Base-by-base conservation (phyloP, 441 rosid genomes). In the Pelargonium myrrhifolium region DNA sequence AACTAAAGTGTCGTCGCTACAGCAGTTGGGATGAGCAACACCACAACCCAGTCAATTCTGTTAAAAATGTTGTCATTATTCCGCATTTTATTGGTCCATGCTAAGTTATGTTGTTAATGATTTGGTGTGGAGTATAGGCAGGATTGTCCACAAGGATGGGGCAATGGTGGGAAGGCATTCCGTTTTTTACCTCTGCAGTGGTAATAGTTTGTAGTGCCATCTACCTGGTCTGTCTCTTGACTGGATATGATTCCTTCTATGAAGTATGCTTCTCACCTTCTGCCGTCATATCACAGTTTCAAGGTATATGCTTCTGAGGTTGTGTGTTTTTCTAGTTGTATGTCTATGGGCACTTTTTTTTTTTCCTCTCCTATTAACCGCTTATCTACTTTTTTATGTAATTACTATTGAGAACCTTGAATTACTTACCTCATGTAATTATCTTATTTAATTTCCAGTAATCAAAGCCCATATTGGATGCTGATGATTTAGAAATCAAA, bases 91-190 rank as follows among this genome's bases (percentile, higher is more conserved):
- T 7, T n/a, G 61, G 26, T 18, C 28, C 20, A 7, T 67, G 5
- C 17, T 47, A 11, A 11, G 3, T 28, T 12, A 12, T 5, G 0
- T 61, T 1, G 14, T 31, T 9, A 39, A 10, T 24, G 7, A 20
- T 15, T 40, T 49, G 6, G 10, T 63, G 59, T 67, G 51, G 60
- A 47, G 62, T 61, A n/a, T 83, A 93, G 98, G 95, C 94, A 9
- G 89, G 97, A 18, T 49, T 93, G 66, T 85, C 82, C 42, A 87
- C 97, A 53, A 79, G 95, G 74, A 75, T 72, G 64, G 76, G 83
- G 59, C 96, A 93, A 66, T 93, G 93, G 96, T 89, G 99, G 97
- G 93, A 88, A 55, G 78, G 86, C 65, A 86, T 91, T 72, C 97
- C 99, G 0, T 91, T 93, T 73, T 83, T 89, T 68, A 88, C 96